A percentile compares a stretch with the other conserved stretches of the same genome.
Conservation (phyloP, 345 rosid species). For the Moringa oleifera region DNA sequence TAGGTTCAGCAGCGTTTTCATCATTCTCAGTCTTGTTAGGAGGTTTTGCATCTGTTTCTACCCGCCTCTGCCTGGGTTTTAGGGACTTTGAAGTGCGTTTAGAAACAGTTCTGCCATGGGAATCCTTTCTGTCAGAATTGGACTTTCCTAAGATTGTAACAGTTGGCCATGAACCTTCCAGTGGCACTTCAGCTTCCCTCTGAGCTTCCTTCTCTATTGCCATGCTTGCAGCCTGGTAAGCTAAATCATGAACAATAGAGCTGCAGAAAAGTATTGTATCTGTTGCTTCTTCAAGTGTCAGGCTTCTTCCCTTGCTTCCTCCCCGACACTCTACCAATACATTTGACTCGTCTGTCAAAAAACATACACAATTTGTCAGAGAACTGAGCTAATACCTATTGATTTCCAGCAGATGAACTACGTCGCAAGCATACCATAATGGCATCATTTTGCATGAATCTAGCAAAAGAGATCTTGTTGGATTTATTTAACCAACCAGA, state of each 20-base stretch:
- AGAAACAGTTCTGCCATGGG: slow-evolving; percentile 41
- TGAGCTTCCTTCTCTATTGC: slow-evolving; percentile 63
- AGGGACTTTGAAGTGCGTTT: slow-evolving; percentile 46
- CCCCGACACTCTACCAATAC: slow-evolving; percentile 51
- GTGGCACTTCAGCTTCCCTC: slow-evolving; percentile 40
- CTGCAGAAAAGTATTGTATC: slow-evolving; percentile 91
- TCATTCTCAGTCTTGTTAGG: slow-evolving; percentile 58
- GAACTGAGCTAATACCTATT: slow-evolving; percentile 7
- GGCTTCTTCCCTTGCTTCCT: slow-evolving; percentile 73
- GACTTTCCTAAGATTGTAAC: slow-evolving; percentile 72
- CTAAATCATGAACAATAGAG: slow-evolving; percentile 90
- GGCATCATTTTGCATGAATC: neutral
- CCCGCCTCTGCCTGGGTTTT: slow-evolving; percentile 51
- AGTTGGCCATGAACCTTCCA: slow-evolving; percentile 59
- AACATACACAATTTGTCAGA: slow-evolving; percentile 18
- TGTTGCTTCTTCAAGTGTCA: slow-evolving; percentile 93
- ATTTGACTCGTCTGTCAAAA: slow-evolving; percentile 63
- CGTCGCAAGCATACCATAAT: neutral
- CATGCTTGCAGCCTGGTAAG: slow-evolving; percentile 71
- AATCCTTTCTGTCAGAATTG: slow-evolving; percentile 40
- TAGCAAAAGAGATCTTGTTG: neutral
- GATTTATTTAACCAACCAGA: neutral
- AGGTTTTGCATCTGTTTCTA: slow-evolving; percentile 45
- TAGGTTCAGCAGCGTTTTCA: slow-evolving; percentile 64
- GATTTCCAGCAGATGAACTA: slow-evolving; percentile 5